These are phyloP conservation scores for Mortierella sp. DNA, from an alignment of 371 early-diverging fungal species.

Conservation along the genomic window DNA sequence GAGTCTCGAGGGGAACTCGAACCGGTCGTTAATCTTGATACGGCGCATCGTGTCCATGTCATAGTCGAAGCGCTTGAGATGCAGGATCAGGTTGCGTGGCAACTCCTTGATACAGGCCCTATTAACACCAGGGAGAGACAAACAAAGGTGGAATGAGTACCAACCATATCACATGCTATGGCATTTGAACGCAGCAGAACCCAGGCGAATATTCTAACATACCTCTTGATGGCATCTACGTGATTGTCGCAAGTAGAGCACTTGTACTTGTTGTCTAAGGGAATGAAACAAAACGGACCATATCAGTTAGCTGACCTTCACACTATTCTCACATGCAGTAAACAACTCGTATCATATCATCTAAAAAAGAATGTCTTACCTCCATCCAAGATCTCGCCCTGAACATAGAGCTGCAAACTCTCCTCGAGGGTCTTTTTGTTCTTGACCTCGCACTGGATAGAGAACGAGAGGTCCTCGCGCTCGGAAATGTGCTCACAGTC, in stretches of 20 bases:
- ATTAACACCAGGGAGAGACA: background rate
- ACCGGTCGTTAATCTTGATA: constrained; percentile 66
- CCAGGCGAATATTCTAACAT: background rate
- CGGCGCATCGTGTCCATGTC: constrained; percentile 66
- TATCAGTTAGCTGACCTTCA: background rate
- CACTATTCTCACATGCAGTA: too few relatives aligned
- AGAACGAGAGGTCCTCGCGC: constrained; percentile 65
- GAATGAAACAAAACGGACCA: background rate
- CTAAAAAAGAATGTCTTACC: constrained; percentile 44
- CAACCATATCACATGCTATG: background rate
- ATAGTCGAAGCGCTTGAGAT: constrained; percentile 70
- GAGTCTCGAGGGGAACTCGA: constrained; percentile 63
- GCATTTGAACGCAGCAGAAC: background rate
- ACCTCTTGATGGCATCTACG: constrained; percentile 68
- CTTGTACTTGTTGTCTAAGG: constrained; percentile 64
- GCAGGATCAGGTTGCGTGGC: constrained; percentile 64
- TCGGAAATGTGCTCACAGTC: constrained; percentile 68
- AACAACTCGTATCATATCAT: too few relatives aligned
- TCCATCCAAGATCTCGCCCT: constrained; percentile 66
- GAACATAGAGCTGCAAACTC: constrained; percentile 66
- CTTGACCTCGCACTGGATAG: constrained; percentile 68
- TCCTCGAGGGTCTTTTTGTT: constrained; percentile 64
- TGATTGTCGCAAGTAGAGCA: constrained; percentile 63
- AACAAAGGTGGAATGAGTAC: background rate
- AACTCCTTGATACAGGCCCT: constrained; percentile 63